A percentile compares a stretch with the other conserved stretches of the same genome.
Conservation (phyloP, 2,329 filamentous ascomycete genomes). For the Aureobasidium sp. region DNA sequence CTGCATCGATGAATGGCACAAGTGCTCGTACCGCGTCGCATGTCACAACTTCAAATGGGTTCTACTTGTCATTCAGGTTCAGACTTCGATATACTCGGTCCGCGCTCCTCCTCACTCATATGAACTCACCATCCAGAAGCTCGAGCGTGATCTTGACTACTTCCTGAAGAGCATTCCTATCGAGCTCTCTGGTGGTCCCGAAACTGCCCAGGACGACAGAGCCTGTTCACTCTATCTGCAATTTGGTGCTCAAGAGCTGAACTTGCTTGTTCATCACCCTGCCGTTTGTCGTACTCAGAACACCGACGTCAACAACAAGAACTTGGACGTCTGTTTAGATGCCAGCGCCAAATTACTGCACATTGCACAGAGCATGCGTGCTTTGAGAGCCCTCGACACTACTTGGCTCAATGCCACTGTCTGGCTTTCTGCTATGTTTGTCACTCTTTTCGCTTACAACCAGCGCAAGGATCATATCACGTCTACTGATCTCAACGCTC, state of each 20-base stretch:
- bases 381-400: conserved; percentile 63
- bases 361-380: conserved; percentile 52
- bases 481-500: conserved; percentile 49
- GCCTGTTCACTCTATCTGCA: conserved; percentile 45
- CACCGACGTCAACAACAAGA: conserved; percentile 53
- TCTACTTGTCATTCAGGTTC: conserved; percentile 65
- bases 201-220: conserved; percentile 40
- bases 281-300: conserved; percentile 44
- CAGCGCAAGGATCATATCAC: conserved; percentile 57
- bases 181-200: conserved; percentile 46
- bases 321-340: conserved; percentile 54
- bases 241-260: conserved; percentile 42
- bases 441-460: conserved; percentile 62
- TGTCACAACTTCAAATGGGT: conserved; percentile 59
- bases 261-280: conserved; percentile 47
- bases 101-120: conserved; percentile 58
- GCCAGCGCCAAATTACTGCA: conserved; percentile 58
- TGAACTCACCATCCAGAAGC: conserved; percentile 51
- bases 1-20: conserved; percentile 34
- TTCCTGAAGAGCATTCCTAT: conserved; percentile 60
- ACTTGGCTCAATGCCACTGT: conserved; percentile 71
- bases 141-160: conserved; percentile 57
- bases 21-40: conserved; percentile 61
- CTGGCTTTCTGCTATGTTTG: conserved; percentile 67
- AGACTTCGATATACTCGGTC: conserved; percentile 67